Conservation (phyloP, 148 eudicot species). For the Chenopodium quinoa region DNA sequence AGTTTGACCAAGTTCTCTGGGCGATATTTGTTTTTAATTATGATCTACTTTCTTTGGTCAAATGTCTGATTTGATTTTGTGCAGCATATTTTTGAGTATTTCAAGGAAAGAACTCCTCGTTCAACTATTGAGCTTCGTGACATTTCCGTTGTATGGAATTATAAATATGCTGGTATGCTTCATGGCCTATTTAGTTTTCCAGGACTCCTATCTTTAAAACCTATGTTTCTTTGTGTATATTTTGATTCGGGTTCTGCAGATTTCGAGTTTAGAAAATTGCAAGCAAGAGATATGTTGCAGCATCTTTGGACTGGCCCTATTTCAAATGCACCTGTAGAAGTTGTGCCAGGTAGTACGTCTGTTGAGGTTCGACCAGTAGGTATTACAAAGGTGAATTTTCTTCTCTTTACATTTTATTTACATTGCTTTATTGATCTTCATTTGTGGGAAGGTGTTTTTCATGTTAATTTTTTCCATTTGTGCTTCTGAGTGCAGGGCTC, state of each 20-base stretch:
- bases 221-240: constrained; percentile 2
- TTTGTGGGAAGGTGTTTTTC: not conserved
- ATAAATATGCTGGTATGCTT: constrained; percentile 81
- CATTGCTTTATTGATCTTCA: not conserved
- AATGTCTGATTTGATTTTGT: constrained; percentile 18
- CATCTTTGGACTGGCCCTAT: constrained; percentile 99
- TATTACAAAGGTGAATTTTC: constrained; percentile 68
- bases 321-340: constrained; percentile 92
- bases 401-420: not conserved
- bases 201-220: not conserved
- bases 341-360: constrained; percentile 89
- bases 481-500: constrained; percentile 61
- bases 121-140: constrained; percentile 89
- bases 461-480: not conserved
- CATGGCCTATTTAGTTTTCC: not conserved
- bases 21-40: not conserved
- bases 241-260: constrained; percentile 41
- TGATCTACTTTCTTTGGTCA: not conserved
- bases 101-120: constrained; percentile 92
- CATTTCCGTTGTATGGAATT: constrained; percentile 94
- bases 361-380: constrained; percentile 98
- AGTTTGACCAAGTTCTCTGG: no score
- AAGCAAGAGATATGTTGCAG: constrained; percentile 97
- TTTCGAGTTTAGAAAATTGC: constrained; percentile 83
- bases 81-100: constrained; percentile 95